Evolutionary conservation across 2,329 filamentous ascomycete species (phyloP).

Genomic region (Ophiocordyceps unilateralis): DNA sequence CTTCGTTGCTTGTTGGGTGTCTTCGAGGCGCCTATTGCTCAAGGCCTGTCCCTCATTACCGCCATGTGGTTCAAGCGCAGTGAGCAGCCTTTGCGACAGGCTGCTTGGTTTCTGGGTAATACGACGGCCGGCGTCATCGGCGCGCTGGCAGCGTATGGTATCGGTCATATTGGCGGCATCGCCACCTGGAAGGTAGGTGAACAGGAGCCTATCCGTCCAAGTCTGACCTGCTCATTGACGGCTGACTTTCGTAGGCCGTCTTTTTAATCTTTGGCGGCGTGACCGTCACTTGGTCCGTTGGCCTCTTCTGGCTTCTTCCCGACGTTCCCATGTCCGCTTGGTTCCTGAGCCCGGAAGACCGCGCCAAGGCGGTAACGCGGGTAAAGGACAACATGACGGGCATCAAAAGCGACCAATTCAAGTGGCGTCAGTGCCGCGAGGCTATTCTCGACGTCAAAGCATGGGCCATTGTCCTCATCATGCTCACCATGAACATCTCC

Average conservation of each 20-base stretch:
- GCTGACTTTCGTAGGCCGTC: conserved; percentile 3
- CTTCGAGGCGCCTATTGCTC: conserved; percentile 13
- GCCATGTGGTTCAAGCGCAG: conserved; percentile 18
- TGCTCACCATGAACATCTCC: conserved; percentile 11
- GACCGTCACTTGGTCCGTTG: conserved; percentile 8
- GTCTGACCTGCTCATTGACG: not conserved
- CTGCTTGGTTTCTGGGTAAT: conserved; percentile 17
- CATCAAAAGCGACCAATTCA: conserved; percentile 12
- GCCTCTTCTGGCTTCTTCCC: conserved; percentile 7
- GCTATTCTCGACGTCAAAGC: conserved; percentile 10
- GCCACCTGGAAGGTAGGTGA: conserved; percentile 9
- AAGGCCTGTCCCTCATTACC: conserved; percentile 12
- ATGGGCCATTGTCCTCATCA: conserved; percentile 10
- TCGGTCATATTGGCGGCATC: conserved; percentile 10
- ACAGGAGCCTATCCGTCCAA: not conserved
- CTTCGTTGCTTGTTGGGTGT: conserved; percentile 16
- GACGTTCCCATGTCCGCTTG: conserved; percentile 10
- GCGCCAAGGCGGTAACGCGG: conserved; percentile 12
- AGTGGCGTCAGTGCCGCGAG: conserved; percentile 9
- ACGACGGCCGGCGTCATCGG: conserved; percentile 12
- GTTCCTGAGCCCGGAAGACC: conserved; percentile 11
- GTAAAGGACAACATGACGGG: conserved; percentile 17
- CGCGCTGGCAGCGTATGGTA: conserved; percentile 12
- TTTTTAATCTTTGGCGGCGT: conserved; percentile 10
- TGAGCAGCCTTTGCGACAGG: conserved; percentile 12